These are phyloP conservation scores for Berberis thunbergii DNA, from an alignment of 164 flowering plant species.

Conservation along the genomic window DNA sequence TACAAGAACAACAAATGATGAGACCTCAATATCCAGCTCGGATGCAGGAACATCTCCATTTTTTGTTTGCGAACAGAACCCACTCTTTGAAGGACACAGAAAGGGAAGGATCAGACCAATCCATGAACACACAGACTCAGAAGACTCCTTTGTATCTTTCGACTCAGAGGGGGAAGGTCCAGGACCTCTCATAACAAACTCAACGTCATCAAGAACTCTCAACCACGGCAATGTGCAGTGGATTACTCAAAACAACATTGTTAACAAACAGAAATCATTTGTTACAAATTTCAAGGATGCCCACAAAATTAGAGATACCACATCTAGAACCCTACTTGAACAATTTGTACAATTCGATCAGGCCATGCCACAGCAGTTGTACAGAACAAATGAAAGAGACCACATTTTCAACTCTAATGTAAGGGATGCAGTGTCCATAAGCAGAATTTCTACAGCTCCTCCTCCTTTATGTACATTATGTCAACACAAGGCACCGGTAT, in stretches of 20 bases:
- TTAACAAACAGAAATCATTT: not conserved
- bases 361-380: slow-evolving; percentile 11
- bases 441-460: slow-evolving; percentile 48
- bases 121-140: slow-evolving; percentile 9
- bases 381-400: slow-evolving; percentile 14
- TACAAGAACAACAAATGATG: slow-evolving; percentile 29
- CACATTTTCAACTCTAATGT: slow-evolving; percentile 26
- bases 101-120: slow-evolving; percentile 16
- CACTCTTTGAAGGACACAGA: slow-evolving; percentile 46
- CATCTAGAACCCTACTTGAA: slow-evolving; percentile 24
- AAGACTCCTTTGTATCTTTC: slow-evolving; percentile 12
- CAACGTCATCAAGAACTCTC: slow-evolving; percentile 14
- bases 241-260: slow-evolving; percentile 35
- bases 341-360: slow-evolving; percentile 33
- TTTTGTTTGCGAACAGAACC: slow-evolving; percentile 47
- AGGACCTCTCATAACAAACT: slow-evolving; percentile 10
- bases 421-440: slow-evolving; percentile 46
- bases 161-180: slow-evolving; percentile 15
- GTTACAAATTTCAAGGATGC: too few species aligned
- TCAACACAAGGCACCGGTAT: slow-evolving; percentile 63
- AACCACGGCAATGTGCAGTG: slow-evolving; percentile 25
- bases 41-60: slow-evolving; percentile 37
- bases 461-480: slow-evolving; percentile 89
- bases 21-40: slow-evolving; percentile 30
- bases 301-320: slow-evolving; percentile 7